Base-by-base conservation (phyloP, 495 filamentous ascomycete genomes). In the Aspergillus bertholletiae region DNA sequence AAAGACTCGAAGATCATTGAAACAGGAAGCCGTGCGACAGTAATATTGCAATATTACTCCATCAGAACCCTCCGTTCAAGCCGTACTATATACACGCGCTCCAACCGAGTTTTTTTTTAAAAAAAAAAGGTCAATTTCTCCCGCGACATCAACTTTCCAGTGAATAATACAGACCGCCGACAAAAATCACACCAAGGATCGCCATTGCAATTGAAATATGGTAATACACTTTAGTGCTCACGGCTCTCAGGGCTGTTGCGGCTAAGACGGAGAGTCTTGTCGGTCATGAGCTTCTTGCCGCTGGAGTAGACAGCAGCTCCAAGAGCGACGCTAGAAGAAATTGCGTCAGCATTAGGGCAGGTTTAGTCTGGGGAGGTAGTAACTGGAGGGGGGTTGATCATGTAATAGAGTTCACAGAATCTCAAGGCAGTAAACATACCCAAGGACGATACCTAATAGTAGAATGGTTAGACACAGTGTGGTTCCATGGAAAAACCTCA, bases 241-340 rank as follows among this genome's bases (percentile, higher is more conserved):
- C 67, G 75, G 57, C 69, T 67, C 71, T 78, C 66, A 58, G 73
- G 75, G 61, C 64, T 71, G 75, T 78, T 78, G 68, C 72, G 75
- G 66, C 56, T 62, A 48, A 97, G 85, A 67, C 94, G 87, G 64
- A 98, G 86, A 59, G 87, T 92, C 82, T 94, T 96, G 81, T 98
- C 94, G 64, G 84, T 81, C 53, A 82, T 71, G 60, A 98, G 78
- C 78, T 97, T 96, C 58, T 87, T 84, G 69, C 69, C 59, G 76
- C 88, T 78, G 21, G 91, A 90, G 82, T 92, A 96, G 67, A 76
- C 60, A 54, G 88, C 95, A 60, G 89, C 89, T 64, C 76, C 73
- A 54, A 90, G 45, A 62, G 85, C 87, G 66, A 84, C 77, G 59
- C 86, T 88, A 65, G 28, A n/a, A 57, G 49, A 17, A 53, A 54